Conservation (phyloP, 306 rosid genomes). For the Carpinus viminea region DNA sequence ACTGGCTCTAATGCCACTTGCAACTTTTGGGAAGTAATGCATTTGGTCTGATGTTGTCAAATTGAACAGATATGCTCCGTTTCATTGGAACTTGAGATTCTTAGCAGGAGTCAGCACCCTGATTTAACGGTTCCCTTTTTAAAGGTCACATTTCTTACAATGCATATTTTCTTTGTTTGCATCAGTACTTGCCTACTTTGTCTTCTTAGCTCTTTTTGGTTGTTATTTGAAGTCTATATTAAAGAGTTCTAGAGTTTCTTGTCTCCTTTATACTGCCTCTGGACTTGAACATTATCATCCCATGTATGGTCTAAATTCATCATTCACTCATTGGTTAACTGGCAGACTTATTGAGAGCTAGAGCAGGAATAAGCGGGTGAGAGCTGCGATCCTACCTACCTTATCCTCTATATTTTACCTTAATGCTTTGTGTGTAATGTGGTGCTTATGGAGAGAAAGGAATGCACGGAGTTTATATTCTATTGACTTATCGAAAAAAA, state of each 20-base stretch:
- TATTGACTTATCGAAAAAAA: no score
- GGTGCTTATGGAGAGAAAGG: no score
- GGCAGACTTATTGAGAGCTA: background rate
- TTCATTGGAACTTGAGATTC: conserved; percentile 89
- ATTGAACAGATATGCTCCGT: conserved; percentile 76
- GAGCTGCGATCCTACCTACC: background rate
- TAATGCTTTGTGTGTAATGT: no score
- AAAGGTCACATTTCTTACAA: conserved; percentile 48
- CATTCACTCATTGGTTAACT: background rate
- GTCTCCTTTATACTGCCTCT: background rate
- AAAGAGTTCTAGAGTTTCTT: background rate
- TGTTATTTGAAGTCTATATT: background rate
- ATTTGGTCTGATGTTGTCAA: conserved; percentile 28
- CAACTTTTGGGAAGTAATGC: conserved; percentile 29
- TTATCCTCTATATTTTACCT: background rate
- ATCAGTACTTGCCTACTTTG: background rate
- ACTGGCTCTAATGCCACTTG: conserved; percentile 17
- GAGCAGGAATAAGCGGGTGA: background rate
- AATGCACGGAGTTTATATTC: no score
- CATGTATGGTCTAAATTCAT: background rate
- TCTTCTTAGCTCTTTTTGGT: background rate
- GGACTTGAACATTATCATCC: background rate
- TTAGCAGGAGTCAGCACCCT: conserved; percentile 94
- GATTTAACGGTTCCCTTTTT: conserved; percentile 75
- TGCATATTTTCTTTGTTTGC: background rate